These are phyloP conservation scores for Bryopsis sp. DNA, from an alignment of 139 green algal genomes.

Conservation along the genomic window DNA sequence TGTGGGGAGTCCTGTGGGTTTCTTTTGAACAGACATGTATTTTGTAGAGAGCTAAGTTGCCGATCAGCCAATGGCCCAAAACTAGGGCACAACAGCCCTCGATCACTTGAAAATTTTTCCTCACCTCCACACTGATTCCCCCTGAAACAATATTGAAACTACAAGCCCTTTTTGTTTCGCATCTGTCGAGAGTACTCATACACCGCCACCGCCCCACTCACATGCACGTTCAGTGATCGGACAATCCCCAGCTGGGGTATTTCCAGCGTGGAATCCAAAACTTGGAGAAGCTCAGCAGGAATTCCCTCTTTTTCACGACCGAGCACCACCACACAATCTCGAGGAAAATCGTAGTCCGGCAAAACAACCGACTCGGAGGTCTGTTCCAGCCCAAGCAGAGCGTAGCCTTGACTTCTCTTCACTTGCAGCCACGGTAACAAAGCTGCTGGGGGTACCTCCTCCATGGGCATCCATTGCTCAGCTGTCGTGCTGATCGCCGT, in stretches of 20 bases:
- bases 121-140: too few species aligned
- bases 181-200: conserved; percentile 79
- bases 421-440: conserved; percentile 58
- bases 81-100: too few species aligned
- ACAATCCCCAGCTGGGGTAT: conserved; percentile 87
- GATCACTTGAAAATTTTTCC: too few species aligned
- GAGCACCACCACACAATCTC: conserved; percentile 65
- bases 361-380: conserved; percentile 56
- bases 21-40: too few species aligned
- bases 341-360: conserved; percentile 46
- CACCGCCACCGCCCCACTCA: conserved; percentile 70
- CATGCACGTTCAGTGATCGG: conserved; percentile 87
- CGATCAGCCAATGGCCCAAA: too few species aligned
- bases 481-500: conserved; percentile 72
- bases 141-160: too few species aligned
- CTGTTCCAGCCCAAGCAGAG: conserved; percentile 82
- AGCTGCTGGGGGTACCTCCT: conserved; percentile 47
- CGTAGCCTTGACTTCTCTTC: conserved; percentile 36
- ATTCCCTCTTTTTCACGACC: conserved; percentile 80
- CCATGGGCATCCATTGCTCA: conserved; percentile 75
- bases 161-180: too few species aligned
- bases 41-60: too few species aligned
- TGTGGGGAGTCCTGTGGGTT: too few species aligned
- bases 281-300: conserved; percentile 36
- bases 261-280: conserved; percentile 79